phyloP scores from a whole-genome alignment of 2,329 filamentous ascomycete species.

The Hymenoscyphus fraxineus region DNA sequence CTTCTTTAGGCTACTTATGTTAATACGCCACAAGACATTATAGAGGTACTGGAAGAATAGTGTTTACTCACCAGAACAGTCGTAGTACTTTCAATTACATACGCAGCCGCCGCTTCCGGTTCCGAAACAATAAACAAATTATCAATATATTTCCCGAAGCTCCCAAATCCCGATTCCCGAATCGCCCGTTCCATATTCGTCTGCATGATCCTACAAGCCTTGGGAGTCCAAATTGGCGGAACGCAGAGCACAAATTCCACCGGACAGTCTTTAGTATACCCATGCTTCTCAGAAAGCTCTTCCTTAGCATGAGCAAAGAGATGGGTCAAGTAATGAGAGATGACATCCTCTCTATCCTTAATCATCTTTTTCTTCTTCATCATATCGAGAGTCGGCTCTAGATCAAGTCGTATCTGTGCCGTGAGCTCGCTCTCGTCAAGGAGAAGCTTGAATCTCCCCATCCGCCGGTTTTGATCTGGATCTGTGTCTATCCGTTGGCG shows the following conservation, averaged over 20 bases:
- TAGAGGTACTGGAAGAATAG: background rate
- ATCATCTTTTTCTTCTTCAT: slow-evolving; percentile 9
- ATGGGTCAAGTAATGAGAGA: slow-evolving; percentile 17
- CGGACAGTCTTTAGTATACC: background rate
- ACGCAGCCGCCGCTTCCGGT: slow-evolving; percentile 14
- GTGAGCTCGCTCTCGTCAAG: slow-evolving; percentile 19
- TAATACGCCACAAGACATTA: background rate
- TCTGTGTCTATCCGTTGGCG: background rate
- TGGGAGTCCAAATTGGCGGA: slow-evolving; percentile 17
- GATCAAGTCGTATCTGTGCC: slow-evolving; percentile 12
- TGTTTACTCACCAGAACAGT: slow-evolving; percentile 8
- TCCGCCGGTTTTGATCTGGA: slow-evolving; percentile 7
- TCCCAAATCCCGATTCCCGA: slow-evolving; percentile 11
- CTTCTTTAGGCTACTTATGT: slow-evolving; percentile 19
- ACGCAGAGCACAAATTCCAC: slow-evolving; percentile 20
- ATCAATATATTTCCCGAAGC: slow-evolving; percentile 10
- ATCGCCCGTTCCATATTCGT: slow-evolving; percentile 16
- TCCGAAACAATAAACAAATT: slow-evolving; percentile 30
- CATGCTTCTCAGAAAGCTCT: slow-evolving; percentile 4
- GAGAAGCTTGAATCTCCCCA: slow-evolving; percentile 18
- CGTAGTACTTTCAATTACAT: slow-evolving; percentile 10
- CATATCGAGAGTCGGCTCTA: slow-evolving; percentile 8
- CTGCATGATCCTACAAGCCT: slow-evolving; percentile 21
- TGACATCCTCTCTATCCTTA: slow-evolving; percentile 15
- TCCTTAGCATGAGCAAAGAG: slow-evolving; percentile 19